Evolutionary conservation across 2,329 filamentous ascomycete genomes (phyloP), one percentile per base, ranked within the genome.

Genomic region (Rhynchosporium graminicola): DNA sequence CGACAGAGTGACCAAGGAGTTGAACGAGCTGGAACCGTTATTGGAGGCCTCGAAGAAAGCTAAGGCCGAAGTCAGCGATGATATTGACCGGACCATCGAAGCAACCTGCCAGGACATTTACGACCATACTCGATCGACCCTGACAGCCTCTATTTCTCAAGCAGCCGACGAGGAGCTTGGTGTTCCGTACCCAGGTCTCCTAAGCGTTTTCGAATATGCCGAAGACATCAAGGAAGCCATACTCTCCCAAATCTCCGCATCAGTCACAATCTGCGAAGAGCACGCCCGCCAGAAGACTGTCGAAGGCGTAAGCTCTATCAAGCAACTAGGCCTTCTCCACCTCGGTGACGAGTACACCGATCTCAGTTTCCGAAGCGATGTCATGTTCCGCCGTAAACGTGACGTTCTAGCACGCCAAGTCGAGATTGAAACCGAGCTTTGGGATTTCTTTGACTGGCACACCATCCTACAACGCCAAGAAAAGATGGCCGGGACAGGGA

Each of bases 181-280:
- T 47, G 88, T 99, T 15, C 83, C 87, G 15, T 99, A 99, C 72
- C 91, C 91, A 2, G 95, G 95, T 33, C 75, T 98, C 4, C 87
- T 96, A 67, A 86, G 84, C 46, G 92, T 89, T 1, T 97, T 96
- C 78, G 85, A 92, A 68, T 99, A 96, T 73, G 95, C 95, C 2
- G 95, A 99, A 67, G 92, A 96, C 64, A 81, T 98, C 66, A 96
- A 96, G 76, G 83, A 89, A 66, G 93, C 92, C 3, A 98, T 99
- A 88, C 82, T 99, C 13, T 87, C 92, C 28, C 88, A 93, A 70
- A 93, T 99, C 52, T 86, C 92, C 2, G 84, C 87, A 8, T 88
- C 91, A 0, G 92, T 98, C 8, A 81, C 82, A 3, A 78, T 81
- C 42, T 97, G 92, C 71, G 95, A 99, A 77, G 89, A 97, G 64